Conservation (phyloP, 2,329 filamentous ascomycete species). For the Neoarthrinium moseri region DNA sequence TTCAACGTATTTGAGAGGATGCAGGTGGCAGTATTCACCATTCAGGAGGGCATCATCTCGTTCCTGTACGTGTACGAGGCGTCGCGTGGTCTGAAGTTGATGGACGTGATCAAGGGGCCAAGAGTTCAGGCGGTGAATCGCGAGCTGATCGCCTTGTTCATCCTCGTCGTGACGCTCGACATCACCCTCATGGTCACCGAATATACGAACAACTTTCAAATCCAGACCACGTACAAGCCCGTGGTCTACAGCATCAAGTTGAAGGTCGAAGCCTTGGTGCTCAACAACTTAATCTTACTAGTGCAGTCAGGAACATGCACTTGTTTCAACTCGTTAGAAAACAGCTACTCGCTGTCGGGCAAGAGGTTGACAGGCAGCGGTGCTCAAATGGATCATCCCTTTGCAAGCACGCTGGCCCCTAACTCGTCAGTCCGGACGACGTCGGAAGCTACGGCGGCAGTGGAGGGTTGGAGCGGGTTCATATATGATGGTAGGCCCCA, state of each 20-base stretch:
- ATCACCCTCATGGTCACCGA: constrained; percentile 36
- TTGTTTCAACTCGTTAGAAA: not conserved
- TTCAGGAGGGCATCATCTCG: constrained; percentile 45
- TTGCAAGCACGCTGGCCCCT: not conserved
- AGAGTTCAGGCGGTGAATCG: constrained; percentile 30
- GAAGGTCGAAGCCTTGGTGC: constrained; percentile 55
- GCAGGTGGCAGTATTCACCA: constrained; percentile 41
- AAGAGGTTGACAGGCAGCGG: not conserved
- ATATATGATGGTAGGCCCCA: constrained; percentile 2
- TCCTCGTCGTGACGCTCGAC: constrained; percentile 39
- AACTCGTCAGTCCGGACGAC: not conserved
- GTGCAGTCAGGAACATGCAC: constrained; percentile 1
- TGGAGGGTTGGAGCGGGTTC: not conserved
- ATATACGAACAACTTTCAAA: constrained; percentile 36
- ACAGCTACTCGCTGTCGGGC: not conserved
- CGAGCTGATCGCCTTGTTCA: constrained; percentile 41
- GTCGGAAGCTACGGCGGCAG: not conserved
- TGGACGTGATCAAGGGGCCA: constrained; percentile 24
- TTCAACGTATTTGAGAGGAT: constrained; percentile 25
- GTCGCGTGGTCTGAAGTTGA: constrained; percentile 29
- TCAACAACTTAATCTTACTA: constrained; percentile 30
- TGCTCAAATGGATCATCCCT: not conserved
- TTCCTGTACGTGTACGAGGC: constrained; percentile 54
- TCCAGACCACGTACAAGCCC: constrained; percentile 38
- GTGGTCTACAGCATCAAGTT: constrained; percentile 45